Conservation (phyloP, 306 rosid species). For the Begonia loranthoides region DNA sequence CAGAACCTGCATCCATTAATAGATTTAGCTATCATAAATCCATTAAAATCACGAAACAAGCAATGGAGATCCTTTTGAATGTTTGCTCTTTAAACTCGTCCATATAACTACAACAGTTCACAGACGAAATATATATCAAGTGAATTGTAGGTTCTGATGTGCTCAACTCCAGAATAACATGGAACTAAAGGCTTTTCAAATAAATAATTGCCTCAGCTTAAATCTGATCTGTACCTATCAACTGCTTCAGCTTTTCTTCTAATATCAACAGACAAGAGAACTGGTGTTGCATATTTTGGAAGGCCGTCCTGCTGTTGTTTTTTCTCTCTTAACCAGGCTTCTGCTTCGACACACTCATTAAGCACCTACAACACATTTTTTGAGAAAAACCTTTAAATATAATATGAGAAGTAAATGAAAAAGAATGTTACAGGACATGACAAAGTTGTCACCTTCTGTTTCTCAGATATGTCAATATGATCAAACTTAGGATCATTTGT, state of each 20-base stretch:
- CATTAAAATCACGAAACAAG: not conserved
- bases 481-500: conserved; percentile 63
- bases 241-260: conserved; percentile 75
- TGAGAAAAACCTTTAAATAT: not conserved
- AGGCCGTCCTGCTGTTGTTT: conserved; percentile 58
- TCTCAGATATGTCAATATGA: conserved; percentile 71
- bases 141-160: too few relatives aligned
- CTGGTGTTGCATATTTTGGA: conserved; percentile 71
- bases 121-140: too few relatives aligned
- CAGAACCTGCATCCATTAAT: conserved; percentile 32
- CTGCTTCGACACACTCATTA: conserved; percentile 76
- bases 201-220: not conserved
- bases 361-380: conserved; percentile 34
- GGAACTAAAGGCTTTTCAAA: not conserved
- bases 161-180: not conserved
- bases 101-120: too few relatives aligned
- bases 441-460: conserved; percentile 43
- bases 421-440: not conserved
- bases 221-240: conserved; percentile 38
- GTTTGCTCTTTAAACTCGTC: not conserved
- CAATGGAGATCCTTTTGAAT: not conserved
- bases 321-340: conserved; percentile 80
- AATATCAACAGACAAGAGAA: conserved; percentile 56
- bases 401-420: too few relatives aligned
- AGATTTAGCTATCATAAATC: too few relatives aligned